These are phyloP conservation scores for Coemansia sp. DNA, from an alignment of 192 early-diverging fungal species.

Conservation along the genomic window DNA sequence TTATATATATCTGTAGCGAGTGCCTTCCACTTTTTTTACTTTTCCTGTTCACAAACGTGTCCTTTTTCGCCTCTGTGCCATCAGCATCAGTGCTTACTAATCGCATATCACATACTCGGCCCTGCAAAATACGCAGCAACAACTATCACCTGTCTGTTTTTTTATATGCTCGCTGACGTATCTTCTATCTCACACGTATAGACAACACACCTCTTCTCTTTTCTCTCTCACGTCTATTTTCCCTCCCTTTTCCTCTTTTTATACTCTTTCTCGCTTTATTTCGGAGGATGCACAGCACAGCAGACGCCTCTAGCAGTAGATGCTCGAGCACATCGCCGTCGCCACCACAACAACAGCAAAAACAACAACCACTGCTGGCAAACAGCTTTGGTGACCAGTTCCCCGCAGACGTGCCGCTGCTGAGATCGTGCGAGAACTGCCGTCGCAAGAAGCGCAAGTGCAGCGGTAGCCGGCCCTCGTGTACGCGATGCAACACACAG, in stretches of 20 bases:
- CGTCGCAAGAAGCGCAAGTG: constrained; percentile 54
- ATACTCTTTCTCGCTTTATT: not conserved
- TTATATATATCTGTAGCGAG: no score
- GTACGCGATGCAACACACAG: constrained; percentile 41
- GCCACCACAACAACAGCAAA: no score
- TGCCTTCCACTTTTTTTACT: no score
- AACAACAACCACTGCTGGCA: not conserved
- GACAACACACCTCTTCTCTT: not conserved
- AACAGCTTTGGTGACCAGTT: not conserved
- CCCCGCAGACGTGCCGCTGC: constrained; percentile 16
- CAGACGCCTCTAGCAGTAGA: not conserved
- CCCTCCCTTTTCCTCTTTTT: not conserved
- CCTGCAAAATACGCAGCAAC: constrained; percentile 1
- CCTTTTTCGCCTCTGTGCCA: not conserved
- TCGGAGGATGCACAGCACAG: constrained; percentile 1
- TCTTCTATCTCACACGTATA: constrained; percentile 5
- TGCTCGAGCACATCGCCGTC: not conserved
- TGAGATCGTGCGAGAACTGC: constrained; percentile 53
- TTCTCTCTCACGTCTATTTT: not conserved
- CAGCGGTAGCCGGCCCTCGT: constrained; percentile 40
- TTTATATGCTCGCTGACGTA: constrained; percentile 4
- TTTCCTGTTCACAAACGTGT: not conserved
- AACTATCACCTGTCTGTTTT: constrained; percentile 1
- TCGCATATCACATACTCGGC: constrained; percentile 2
- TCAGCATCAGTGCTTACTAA: constrained; percentile 4